Base-by-base conservation (phyloP, 805 yeast species). In the Ogataea wickerhamii region DNA sequence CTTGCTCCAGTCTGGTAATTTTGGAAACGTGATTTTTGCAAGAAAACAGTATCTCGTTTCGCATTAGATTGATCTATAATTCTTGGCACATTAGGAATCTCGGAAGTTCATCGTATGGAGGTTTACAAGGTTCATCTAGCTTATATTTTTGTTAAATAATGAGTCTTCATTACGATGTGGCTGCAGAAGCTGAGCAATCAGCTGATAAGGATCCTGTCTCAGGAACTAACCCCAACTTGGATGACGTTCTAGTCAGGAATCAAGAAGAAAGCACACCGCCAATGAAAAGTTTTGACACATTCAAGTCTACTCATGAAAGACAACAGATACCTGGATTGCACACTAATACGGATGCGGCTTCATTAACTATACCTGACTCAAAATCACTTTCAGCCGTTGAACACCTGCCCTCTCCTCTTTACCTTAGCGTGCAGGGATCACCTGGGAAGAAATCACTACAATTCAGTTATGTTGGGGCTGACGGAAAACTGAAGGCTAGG, bases 331-430 rank as follows among this genome's bases (percentile, higher is more conserved):
- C 16, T 27, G 16, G n/a, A 12, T 27, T 14, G 8, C 7, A 16
- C 14, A 27, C 10, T 10, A 14, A 27, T 13, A 7, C 25, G 8
- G n/a, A n/a, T n/a, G 25, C 25, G 12, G 12, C 8, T 22, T 8
- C 25, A 22, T 8, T 22, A 8, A 12, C 12, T 22, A 22, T 22
- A 22, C 25, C 25, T 22, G 25, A 22, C 25, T 22, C 25, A 8
- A 8, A 27, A 27, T 7, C 13, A 8, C 18, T 27, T 8, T 27
- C 30, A 10, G 38, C 42, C 5, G 48, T 54, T 11, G 53, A 52
- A 12, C 44, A 51, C 28, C 37, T 55, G 16, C 56, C 60, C 3
- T 53, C 59, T 3, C 57, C 59, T 3, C 32, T 53, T 6, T 35
- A 38, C 28, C 34, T 27, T 16, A 29, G 35, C 11, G 43, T 37